Evolutionary conservation across 768 basidiomycete genomes (phyloP).

Genomic region (Punctularia strigosozonata): DNA sequence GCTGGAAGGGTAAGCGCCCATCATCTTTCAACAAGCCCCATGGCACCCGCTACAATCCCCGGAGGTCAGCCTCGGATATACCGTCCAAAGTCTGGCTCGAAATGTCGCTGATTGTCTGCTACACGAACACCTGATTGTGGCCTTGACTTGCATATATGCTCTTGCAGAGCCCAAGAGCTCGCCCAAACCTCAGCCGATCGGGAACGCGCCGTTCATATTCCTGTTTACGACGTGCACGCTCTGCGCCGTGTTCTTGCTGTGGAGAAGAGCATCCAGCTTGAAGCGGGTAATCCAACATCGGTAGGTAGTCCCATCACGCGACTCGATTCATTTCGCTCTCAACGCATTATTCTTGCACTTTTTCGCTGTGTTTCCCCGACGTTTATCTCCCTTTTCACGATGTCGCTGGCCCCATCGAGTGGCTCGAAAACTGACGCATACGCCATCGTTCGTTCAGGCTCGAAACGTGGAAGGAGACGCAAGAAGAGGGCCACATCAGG

Average conservation of each 20-base stretch:
- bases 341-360: slow-evolving; percentile 1
- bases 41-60: too few species aligned
- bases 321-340: too few species aligned
- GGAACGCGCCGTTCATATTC: slow-evolving; percentile 38
- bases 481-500: slow-evolving; percentile 43
- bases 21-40: too few species aligned
- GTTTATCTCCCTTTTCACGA: too few species aligned
- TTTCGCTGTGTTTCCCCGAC: slow-evolving; percentile 3
- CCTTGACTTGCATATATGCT: not conserved
- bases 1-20: too few species aligned
- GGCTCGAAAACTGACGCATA: too few species aligned
- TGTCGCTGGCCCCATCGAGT: too few species aligned
- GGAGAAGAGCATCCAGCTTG: slow-evolving; percentile 43
- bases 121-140: too few species aligned
- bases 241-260: slow-evolving; percentile 45
- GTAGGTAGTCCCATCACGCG: slow-evolving; percentile 23
- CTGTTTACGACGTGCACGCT: slow-evolving; percentile 44
- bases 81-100: too few species aligned
- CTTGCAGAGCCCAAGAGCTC: slow-evolving; percentile 45
- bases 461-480: slow-evolving; percentile 46
- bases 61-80: too few species aligned
- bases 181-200: slow-evolving; percentile 53
- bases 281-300: slow-evolving; percentile 47
- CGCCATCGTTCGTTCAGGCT: too few species aligned
- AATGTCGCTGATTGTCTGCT: too few species aligned